Conservation (phyloP, 208 protist genomes). For the Endotrypanum monterogeii region DNA sequence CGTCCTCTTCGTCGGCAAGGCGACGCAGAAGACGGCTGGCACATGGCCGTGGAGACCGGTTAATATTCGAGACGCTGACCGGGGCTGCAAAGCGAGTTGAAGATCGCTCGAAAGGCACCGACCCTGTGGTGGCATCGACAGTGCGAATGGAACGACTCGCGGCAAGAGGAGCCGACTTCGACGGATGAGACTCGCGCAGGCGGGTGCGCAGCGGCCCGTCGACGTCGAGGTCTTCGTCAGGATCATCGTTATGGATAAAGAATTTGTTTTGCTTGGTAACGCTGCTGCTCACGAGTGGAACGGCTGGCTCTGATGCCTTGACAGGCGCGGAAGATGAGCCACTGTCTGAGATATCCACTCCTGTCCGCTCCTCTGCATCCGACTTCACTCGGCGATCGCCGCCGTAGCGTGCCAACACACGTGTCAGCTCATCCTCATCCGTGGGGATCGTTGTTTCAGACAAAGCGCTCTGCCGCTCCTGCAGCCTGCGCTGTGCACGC, state of each 20-base stretch:
- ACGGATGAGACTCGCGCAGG: not conserved
- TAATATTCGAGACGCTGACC: not conserved
- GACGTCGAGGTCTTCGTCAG: not conserved
- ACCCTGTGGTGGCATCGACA: not conserved
- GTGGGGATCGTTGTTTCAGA: not conserved
- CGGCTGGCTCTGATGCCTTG: not conserved
- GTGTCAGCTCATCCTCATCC: slow-evolving; percentile 14
- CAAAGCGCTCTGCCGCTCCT: slow-evolving; percentile 10
- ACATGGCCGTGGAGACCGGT: not conserved
- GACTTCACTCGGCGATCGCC: slow-evolving; percentile 3
- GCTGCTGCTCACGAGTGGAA: not conserved
- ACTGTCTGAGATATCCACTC: not conserved
- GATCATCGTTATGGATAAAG: slow-evolving; percentile 1
- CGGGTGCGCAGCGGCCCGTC: not conserved
- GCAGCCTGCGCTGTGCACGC: slow-evolving; percentile 21
- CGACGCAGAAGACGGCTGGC: slow-evolving; percentile 4
- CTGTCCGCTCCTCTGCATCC: not conserved
- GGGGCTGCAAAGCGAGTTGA: not conserved
- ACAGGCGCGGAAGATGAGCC: not conserved
- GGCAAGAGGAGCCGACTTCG: not conserved
- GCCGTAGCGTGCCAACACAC: slow-evolving; percentile 32
- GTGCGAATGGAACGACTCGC: not conserved
- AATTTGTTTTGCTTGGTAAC: slow-evolving; percentile 25
- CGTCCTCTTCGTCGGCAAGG: slow-evolving; percentile 16
- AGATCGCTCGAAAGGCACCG: not conserved